Evolutionary conservation across 192 early-diverging fungal species (phyloP), one percentile per base, ranked within the genome.

Genomic region (Gamsiella multidivaricata): DNA sequence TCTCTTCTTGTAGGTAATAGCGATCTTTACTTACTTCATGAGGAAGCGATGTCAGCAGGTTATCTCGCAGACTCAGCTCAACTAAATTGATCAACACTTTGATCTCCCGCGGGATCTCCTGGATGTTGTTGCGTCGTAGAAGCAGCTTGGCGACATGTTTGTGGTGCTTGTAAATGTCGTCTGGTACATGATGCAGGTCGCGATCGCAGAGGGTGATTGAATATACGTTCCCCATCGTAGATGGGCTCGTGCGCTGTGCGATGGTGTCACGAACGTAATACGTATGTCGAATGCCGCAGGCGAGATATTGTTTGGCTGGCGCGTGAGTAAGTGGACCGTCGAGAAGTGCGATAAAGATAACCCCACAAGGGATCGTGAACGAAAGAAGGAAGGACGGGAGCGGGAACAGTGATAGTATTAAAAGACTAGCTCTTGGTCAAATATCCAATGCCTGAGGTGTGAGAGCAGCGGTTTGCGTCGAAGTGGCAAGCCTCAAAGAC

Each of bases 91-190:
- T 78, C 65, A 78, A 63, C 22, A 78, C 60, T 47, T 63, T 78
- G 42, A 78, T 78, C 45, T 78, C 73, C 33, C 58, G 73, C 5
- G 73, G 73, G 37, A 78, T 69, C 47, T 78, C 73, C 31, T 67
- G 65, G 45, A 78, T 78, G 23, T 78, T 78, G 23, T 78, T 78
- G 4, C 65, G 65, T 41, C 73, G 57, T 9, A 78, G 20, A 2
- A 68, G 28, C 20, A 78, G 46, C 26, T 69, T 78, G 0, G 73
- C 65, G 11, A 68, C 73, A 50, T 78, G 65, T 61, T 78, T 78
- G 31, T 78, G 73, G 42, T 68, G 73, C 51, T 69, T 78, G 39
- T 78, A 78, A 15, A 78, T 78, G n/a, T 78, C 65, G 33, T 78
- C 73, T 7, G 73, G 73, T 12, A 78, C 65, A 53, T 78, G 65